Conservation (phyloP, 495 filamentous ascomycete species). For the Penicillium robsamsonii region DNA sequence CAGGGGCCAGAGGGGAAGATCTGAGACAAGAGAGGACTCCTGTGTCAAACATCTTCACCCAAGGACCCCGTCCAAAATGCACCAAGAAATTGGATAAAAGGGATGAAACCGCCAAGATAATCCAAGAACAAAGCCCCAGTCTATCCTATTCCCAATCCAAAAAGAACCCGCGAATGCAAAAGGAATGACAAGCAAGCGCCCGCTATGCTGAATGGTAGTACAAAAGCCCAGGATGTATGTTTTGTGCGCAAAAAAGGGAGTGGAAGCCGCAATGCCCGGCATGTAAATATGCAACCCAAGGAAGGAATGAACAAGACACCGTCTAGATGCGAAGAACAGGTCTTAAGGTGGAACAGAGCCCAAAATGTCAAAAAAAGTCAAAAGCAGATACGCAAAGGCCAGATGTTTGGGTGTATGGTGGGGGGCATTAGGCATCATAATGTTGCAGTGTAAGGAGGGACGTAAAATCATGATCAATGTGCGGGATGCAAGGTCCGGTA, state of each 20-base stretch:
- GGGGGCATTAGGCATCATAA: constrained; percentile 41
- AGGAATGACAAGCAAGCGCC: constrained; percentile 49
- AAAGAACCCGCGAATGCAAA: constrained; percentile 39
- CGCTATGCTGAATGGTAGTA: constrained; percentile 45
- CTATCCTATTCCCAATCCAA: constrained; percentile 31
- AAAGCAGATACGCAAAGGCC: constrained; percentile 17
- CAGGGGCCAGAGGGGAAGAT: background rate
- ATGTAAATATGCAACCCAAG: constrained; percentile 33
- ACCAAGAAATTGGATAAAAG: constrained; percentile 2
- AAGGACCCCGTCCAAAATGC: background rate
- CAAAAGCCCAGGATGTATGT: constrained; percentile 32
- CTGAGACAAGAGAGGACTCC: constrained; percentile 1
- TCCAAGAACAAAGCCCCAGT: constrained; percentile 16
- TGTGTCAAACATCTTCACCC: background rate
- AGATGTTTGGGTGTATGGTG: constrained; percentile 11
- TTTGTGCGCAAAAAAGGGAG: constrained; percentile 31
- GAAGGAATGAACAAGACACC: constrained; percentile 44
- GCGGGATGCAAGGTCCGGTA: background rate
- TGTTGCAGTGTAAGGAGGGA: constrained; percentile 38
- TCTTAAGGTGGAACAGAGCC: constrained; percentile 12
- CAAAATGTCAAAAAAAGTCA: constrained; percentile 24
- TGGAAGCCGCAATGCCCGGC: constrained; percentile 40
- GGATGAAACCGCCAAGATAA: constrained; percentile 20
- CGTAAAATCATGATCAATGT: constrained; percentile 38
- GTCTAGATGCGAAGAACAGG: constrained; percentile 33